Conservation (phyloP, 495 filamentous ascomycete genomes). For the Tuber indicum region DNA sequence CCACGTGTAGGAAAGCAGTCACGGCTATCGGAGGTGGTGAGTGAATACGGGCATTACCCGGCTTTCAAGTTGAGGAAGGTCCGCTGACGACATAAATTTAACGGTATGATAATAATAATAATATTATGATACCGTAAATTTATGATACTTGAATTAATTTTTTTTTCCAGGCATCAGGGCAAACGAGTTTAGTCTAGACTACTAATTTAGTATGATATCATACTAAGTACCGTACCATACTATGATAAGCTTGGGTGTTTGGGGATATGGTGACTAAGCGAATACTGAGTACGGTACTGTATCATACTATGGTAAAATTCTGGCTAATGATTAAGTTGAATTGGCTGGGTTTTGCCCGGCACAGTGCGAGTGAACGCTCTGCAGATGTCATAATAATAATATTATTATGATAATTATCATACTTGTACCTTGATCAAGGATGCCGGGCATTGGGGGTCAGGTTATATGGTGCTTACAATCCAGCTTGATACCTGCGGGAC, state of each 20-base stretch:
- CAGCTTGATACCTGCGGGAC: no score
- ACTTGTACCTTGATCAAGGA: neutral
- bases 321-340: neutral
- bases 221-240: no score
- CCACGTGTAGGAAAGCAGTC: conserved; percentile 32
- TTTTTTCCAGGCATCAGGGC: no score
- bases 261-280: neutral
- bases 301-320: neutral
- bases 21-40: conserved; percentile 10
- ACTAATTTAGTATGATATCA: no score
- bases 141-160: no score
- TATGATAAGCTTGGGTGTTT: no score
- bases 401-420: no score
- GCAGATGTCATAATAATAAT: no score
- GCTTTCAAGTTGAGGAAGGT: neutral
- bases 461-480: neutral
- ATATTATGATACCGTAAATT: no score
- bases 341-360: neutral
- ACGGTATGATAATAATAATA: no score
- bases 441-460: neutral
- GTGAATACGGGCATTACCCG: conserved; percentile 24
- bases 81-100: neutral
- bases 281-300: neutral
- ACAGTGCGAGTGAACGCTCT: neutral
- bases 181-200: no score